Percentiles rank a stretch among this genome's conserved stretches.
Conservation (phyloP, 768 basidiomycete species). For the Auriculariales sp. region DNA sequence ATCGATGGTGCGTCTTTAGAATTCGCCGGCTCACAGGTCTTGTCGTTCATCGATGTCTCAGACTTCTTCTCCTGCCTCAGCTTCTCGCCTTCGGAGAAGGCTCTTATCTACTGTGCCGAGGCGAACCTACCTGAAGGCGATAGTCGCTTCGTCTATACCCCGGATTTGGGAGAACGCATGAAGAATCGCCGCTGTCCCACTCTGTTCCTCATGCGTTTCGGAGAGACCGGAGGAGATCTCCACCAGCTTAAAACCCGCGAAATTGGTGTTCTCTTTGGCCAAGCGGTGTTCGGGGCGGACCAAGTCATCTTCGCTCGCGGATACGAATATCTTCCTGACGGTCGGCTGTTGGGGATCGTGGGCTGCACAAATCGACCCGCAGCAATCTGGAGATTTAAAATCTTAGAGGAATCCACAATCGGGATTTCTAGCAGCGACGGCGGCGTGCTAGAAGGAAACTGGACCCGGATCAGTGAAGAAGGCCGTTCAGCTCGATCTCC, state of each 20-base stretch:
- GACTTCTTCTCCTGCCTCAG: conserved; percentile 36
- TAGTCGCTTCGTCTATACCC: conserved; percentile 36
- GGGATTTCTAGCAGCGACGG: conserved; percentile 4
- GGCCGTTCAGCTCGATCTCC: conserved; percentile 45
- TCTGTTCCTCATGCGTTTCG: conserved; percentile 41
- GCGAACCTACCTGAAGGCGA: conserved; percentile 22
- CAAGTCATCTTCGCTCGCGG: conserved; percentile 40
- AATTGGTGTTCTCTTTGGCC: conserved; percentile 28
- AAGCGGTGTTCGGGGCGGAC: conserved; percentile 34
- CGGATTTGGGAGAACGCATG: conserved; percentile 52
- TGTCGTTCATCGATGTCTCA: conserved; percentile 11
- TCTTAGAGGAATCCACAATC: conserved; percentile 10
- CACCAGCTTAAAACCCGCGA: conserved; percentile 3
- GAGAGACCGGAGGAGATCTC: conserved; percentile 1
- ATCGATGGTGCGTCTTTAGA: conserved; percentile 31
- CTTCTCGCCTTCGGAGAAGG: conserved; percentile 38
- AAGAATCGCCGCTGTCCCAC: conserved; percentile 34
- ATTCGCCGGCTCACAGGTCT: not conserved
- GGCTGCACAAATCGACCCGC: conserved; percentile 45
- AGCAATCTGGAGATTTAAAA: conserved; percentile 37
- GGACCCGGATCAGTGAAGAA: conserved; percentile 26
- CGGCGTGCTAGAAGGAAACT: conserved; percentile 10
- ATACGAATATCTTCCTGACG: conserved; percentile 43
- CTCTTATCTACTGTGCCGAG: conserved; percentile 49
- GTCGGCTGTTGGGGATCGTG: conserved; percentile 42